These are phyloP conservation scores for Fusarium goolgardi DNA, from an alignment of 2,329 filamentous ascomycete species.

Conservation along the genomic window DNA sequence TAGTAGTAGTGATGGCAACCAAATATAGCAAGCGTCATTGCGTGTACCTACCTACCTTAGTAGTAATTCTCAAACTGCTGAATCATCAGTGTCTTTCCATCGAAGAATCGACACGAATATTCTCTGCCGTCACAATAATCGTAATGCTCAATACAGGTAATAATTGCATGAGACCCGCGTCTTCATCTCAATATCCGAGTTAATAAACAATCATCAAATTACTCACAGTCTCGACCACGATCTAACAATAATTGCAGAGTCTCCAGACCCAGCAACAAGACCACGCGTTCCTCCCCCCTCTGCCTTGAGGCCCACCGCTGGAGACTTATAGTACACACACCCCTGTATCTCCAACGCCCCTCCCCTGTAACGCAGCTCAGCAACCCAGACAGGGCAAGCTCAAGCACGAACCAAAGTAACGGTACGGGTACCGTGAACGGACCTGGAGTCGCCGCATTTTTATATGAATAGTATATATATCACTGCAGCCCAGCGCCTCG, in stretches of 20 bases:
- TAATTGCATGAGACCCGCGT: background rate
- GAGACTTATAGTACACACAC: slow-evolving; percentile 20
- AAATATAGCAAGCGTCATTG: slow-evolving; percentile 8
- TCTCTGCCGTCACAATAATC: slow-evolving; percentile 4
- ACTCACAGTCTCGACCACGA: slow-evolving; percentile 35
- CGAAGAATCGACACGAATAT: background rate
- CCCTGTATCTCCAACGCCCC: slow-evolving; percentile 26
- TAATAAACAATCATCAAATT: slow-evolving; percentile 31
- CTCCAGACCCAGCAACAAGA: slow-evolving; percentile 33
- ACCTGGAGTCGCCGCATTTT: slow-evolving; percentile 29
- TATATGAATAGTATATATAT: slow-evolving; percentile 44
- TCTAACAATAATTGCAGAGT: slow-evolving; percentile 38
- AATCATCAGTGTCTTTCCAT: background rate
- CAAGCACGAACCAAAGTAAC: slow-evolving; percentile 40
- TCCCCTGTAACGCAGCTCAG: slow-evolving; percentile 37
- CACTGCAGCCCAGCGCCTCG: slow-evolving; percentile 28
- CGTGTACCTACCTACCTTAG: too few relatives aligned
- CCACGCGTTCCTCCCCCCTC: slow-evolving; percentile 29
- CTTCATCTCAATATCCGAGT: slow-evolving; percentile 8
- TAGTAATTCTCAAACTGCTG: background rate
- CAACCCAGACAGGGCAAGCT: slow-evolving; percentile 36
- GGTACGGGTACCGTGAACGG: slow-evolving; percentile 37
- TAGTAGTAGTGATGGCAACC: background rate
- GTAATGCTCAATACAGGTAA: background rate
- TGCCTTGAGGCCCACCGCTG: slow-evolving; percentile 10